Percentiles rank a stretch among this genome's conserved stretches.
Evolutionary conservation across 2,329 filamentous ascomycete species (phyloP).

Genomic region (Tympanopsis confertula): DNA sequence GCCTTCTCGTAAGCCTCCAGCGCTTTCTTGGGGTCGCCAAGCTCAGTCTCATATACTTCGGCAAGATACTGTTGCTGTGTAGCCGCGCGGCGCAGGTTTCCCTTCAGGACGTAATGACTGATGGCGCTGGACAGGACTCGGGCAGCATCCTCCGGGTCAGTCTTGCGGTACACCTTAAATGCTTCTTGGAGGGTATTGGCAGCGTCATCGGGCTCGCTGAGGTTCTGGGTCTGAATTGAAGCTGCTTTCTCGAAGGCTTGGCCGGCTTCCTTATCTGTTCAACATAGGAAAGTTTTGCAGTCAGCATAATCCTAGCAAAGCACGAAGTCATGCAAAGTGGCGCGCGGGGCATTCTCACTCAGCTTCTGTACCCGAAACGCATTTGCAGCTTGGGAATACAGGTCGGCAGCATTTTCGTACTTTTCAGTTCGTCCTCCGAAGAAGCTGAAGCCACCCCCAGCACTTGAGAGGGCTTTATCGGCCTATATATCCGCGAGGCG

Average conservation of each 20-base stretch:
- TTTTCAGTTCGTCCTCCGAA: conserved; percentile 83
- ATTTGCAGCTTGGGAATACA: conserved; percentile 82
- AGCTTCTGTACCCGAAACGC: conserved; percentile 80
- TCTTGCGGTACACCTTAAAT: conserved; percentile 87
- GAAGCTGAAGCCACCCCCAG: conserved; percentile 73
- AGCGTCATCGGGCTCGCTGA: conserved; percentile 86
- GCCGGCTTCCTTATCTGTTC: conserved; percentile 69
- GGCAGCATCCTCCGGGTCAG: conserved; percentile 71
- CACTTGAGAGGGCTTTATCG: conserved; percentile 68
- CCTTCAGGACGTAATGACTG: conserved; percentile 74
- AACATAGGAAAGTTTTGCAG: conserved; percentile 2
- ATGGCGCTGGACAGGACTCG: conserved; percentile 71
- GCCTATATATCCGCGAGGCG: conserved; percentile 44
- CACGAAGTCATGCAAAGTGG: not conserved
- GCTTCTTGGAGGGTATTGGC: conserved; percentile 82
- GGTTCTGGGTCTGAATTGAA: conserved; percentile 64
- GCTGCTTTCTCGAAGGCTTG: conserved; percentile 78
- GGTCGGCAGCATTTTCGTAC: conserved; percentile 76
- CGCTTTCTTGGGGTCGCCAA: conserved; percentile 68
- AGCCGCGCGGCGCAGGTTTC: conserved; percentile 83
- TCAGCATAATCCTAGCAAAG: conserved; percentile 1
- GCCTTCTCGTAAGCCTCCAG: conserved; percentile 76
- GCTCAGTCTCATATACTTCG: conserved; percentile 72
- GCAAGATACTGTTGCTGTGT: conserved; percentile 82
- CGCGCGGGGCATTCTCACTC: conserved; percentile 36